Evolutionary conservation across 768 basidiomycete species (phyloP), one percentile per base, ranked within the genome.

Genomic region (Boletus eberwhitei): DNA sequence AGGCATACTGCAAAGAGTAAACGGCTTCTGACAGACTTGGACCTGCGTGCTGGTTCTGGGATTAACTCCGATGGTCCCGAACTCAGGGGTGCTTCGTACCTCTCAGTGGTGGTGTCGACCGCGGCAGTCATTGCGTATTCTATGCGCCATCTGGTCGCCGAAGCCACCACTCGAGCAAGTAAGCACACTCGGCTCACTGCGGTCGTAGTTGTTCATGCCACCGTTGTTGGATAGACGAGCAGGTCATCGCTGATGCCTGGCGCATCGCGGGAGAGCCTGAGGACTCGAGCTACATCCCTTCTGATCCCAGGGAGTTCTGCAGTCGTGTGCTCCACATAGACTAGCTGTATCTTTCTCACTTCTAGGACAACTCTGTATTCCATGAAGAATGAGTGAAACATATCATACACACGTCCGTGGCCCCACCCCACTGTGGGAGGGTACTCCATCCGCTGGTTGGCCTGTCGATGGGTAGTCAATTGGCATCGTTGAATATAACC

Each of bases 21-120:
- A 45, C 17, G 21, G 47, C 24, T 1, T 26, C 40, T 17, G 6
- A 26, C 58, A 98, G 96, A 3, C 76, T 98, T 3, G 97, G 97
- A 5, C 97, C 97, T 8, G 97, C 96, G 16, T 98, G 97, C 66
- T 99, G 97, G 97, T 78, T 99, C n/a, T 99, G 97, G 97, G 97
- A 99, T 68, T 99, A 98, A 65, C 83, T 99, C 31, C 82, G 97
- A 36, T 85, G 97, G 40, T 98, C 96, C 6, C 79, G 91, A 9
- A 93, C 88, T 0, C 90, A 93, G 59, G 97, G 97, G 3, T 98
- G 94, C 73, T 98, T 98, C 64, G 74, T 98, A 21, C 96, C 97
- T 1, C 78, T 99, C 14, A 94, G 92, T 53, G 96, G 97, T 9
- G 97, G 97, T 16, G 93, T 99, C 53, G 97, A 99, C 69, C 2